phyloP scores from a whole-genome alignment of 2,329 filamentous ascomycete species.

The Chaetomiaceae sp. region DNA sequence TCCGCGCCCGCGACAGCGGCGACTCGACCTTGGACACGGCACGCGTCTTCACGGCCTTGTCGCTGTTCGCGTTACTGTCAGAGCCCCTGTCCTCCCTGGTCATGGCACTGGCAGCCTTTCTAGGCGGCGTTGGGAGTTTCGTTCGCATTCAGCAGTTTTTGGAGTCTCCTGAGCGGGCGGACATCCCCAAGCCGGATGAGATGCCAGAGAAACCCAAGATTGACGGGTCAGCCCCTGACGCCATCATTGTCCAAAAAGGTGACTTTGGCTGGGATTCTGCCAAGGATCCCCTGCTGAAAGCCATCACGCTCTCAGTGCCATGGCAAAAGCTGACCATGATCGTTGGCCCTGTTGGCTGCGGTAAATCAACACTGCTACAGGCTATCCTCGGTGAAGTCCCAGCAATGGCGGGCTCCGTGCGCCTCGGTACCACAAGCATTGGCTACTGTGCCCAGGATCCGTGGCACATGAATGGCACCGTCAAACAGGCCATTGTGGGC shows the following conservation, averaged over 20 bases:
- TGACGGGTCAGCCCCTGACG: slow-evolving; percentile 10
- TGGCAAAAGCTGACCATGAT: slow-evolving; percentile 32
- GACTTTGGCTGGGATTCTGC: slow-evolving; percentile 21
- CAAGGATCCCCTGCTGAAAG: slow-evolving; percentile 19
- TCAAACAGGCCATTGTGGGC: slow-evolving; percentile 40
- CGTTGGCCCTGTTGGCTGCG: slow-evolving; percentile 41
- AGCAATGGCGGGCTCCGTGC: slow-evolving; percentile 28
- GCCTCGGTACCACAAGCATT: slow-evolving; percentile 26
- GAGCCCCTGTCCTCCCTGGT: slow-evolving; percentile 34
- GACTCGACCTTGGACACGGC: slow-evolving; percentile 30
- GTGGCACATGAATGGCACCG: slow-evolving; percentile 40
- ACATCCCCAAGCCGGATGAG: slow-evolving; percentile 5
- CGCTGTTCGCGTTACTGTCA: slow-evolving; percentile 33
- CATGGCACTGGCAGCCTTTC: slow-evolving; percentile 33
- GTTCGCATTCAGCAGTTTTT: slow-evolving; percentile 34
- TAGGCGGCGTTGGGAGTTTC: slow-evolving; percentile 33
- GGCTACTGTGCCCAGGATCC: slow-evolving; percentile 43
- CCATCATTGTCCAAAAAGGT: slow-evolving; percentile 16
- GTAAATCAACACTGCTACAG: slow-evolving; percentile 40
- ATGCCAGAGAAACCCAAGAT: slow-evolving; percentile 4
- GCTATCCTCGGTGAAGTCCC: slow-evolving; percentile 37
- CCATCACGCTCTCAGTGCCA: slow-evolving; percentile 16
- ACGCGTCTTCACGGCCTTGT: slow-evolving; percentile 36
- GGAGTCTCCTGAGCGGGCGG: slow-evolving; percentile 26
- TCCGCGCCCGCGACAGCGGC: slow-evolving; percentile 29